Evolutionary conservation across 768 basidiomycete genomes (phyloP), one percentile per base, ranked within the genome.

Genomic region (Mycena chlorophos): DNA sequence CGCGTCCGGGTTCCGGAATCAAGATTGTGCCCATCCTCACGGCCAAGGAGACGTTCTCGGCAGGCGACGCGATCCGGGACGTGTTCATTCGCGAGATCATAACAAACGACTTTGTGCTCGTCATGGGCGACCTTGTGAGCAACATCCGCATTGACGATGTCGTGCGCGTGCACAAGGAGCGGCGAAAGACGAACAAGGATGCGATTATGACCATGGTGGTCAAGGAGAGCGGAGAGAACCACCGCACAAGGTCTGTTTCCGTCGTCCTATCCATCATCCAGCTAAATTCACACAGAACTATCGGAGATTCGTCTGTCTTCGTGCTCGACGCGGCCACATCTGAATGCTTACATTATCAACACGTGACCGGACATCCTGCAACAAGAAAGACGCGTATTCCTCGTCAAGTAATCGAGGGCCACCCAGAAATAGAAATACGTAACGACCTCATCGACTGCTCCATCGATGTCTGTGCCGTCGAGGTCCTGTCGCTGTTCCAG

Each of bases 131-230:
- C 72, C 81, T 98, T 50, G 89, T 99, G 62, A 95, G 94, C 74
- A 98, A 92, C 68, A 81, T 98, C 62, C 84, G 85, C 56, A 88
- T 99, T 62, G 89, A 92, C 64, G 89, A 93, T 63, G 90, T 94
- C 51, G 89, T 97, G 46, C 81, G 87, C 43, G 84, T 83, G 60
- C 96, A 98, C 76, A 94, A 89, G 78, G 89, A 90, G 69, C 77
- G 94, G 49, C 78, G 93, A 57, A 88, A 87, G 71, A 82, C 78
- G 56, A 92, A 95, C 71, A 91, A 92, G 75, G 91, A 98, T 68
- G 91, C 89, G 34, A 93, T 94, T 66, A 94, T 99, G 93, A 94
- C 94, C 25, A 93, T 98, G 78, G 93, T 92, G 14, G 89, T 91
- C 55, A 91, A 91, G 71, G 86, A 89, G 71, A 84, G 84, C 62